Percentiles rank a stretch among this genome's conserved stretches.
Evolutionary conservation across 1,284 basidiomycete species (phyloP).

Genomic region (Mrakiaceae sp.): DNA sequence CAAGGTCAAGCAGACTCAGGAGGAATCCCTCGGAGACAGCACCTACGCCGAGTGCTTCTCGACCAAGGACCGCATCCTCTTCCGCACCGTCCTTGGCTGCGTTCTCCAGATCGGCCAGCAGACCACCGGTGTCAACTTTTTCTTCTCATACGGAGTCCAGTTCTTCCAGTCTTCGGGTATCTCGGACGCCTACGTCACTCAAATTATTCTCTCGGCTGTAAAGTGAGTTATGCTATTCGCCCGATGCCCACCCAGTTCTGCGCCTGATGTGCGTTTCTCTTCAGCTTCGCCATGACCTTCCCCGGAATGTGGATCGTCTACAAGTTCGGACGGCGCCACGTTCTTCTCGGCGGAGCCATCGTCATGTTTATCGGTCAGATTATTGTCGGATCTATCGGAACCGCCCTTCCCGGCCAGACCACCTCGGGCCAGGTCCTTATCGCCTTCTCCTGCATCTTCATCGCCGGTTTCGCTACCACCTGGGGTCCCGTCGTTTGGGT

Average conservation of each 20-base stretch:
- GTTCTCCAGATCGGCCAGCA: slow-evolving; percentile 34
- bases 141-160: slow-evolving; percentile 30
- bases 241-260: slow-evolving; percentile 27
- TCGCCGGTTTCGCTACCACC: slow-evolving; percentile 38
- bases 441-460: slow-evolving; percentile 40
- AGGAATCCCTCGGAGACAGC: slow-evolving; percentile 28
- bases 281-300: slow-evolving; percentile 33
- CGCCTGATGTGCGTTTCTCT: slow-evolving; percentile 34
- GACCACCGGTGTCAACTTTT: slow-evolving; percentile 29
- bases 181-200: slow-evolving; percentile 35
- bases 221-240: slow-evolving; percentile 32
- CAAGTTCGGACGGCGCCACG: slow-evolving; percentile 36
- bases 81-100: slow-evolving; percentile 33
- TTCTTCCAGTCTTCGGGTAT: slow-evolving; percentile 34
- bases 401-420: slow-evolving; percentile 22
- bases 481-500: slow-evolving; percentile 36
- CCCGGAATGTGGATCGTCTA: slow-evolving; percentile 35
- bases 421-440: slow-evolving; percentile 38
- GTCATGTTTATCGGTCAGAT: slow-evolving; percentile 36
- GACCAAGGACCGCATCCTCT: slow-evolving; percentile 34
- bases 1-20: slow-evolving; percentile 28
- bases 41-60: slow-evolving; percentile 35
- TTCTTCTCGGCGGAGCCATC: slow-evolving; percentile 37
- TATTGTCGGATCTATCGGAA: slow-evolving; percentile 35
- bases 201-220: slow-evolving; percentile 38